phyloP scores from a whole-genome alignment of 2,329 filamentous ascomycete genomes.

The Sarocladium kiliense region DNA sequence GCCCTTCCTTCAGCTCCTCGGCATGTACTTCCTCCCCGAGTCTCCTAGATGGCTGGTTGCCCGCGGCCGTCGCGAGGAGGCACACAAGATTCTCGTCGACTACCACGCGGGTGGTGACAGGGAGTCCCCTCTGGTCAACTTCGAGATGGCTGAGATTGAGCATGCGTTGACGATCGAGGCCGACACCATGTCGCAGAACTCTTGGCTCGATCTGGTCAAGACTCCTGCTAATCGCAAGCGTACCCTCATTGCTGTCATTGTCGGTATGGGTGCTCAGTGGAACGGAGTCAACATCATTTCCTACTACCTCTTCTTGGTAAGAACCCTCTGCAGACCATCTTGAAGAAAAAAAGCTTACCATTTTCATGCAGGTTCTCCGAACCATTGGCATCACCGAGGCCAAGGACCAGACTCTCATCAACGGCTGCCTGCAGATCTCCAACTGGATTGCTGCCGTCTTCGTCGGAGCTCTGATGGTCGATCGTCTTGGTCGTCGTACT shows the following conservation, averaged over 20 bases:
- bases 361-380: slow-evolving; percentile 26
- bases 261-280: slow-evolving; percentile 13
- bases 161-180: slow-evolving; percentile 26
- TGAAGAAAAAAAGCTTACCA: background rate
- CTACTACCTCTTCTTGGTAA: background rate
- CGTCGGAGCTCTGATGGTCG: slow-evolving; percentile 31
- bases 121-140: slow-evolving; percentile 31
- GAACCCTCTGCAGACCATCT: background rate
- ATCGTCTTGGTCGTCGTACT: slow-evolving; percentile 35
- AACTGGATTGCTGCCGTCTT: slow-evolving; percentile 29
- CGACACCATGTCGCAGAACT: slow-evolving; percentile 25
- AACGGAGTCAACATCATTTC: background rate
- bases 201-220: slow-evolving; percentile 11
- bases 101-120: slow-evolving; percentile 38
- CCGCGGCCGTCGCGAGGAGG: slow-evolving; percentile 26
- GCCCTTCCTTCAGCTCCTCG: slow-evolving; percentile 11
- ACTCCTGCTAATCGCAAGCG: slow-evolving; percentile 20
- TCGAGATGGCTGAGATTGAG: slow-evolving; percentile 37
- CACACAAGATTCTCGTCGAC: slow-evolving; percentile 29
- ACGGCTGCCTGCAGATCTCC: slow-evolving; percentile 34
- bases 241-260: slow-evolving; percentile 15
- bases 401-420: slow-evolving; percentile 31
- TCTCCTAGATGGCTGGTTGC: slow-evolving; percentile 27
- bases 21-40: slow-evolving; percentile 27
- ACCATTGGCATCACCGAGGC: slow-evolving; percentile 29